Evolutionary conservation across 225 moss, liverwort and hornwort genomes (phyloP).

Genomic region (Pseudoscleropodium purum): DNA sequence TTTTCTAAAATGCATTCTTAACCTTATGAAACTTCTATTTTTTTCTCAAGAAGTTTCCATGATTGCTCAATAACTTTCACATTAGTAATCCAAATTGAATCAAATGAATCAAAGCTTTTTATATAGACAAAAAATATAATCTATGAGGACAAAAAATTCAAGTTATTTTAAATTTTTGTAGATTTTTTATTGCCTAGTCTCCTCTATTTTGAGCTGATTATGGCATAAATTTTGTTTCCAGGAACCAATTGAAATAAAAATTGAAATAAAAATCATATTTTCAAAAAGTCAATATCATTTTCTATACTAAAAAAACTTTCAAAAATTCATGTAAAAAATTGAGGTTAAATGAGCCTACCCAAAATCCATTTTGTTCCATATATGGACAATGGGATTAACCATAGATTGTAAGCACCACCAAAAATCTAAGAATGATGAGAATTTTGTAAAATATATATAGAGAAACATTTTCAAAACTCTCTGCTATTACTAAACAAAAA

Average conservation of each 20-base stretch:
- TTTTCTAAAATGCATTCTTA: background rate
- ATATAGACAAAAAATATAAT: background rate
- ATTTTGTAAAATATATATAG: background rate
- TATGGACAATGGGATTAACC: background rate
- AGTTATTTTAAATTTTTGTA: background rate
- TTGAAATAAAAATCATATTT: background rate
- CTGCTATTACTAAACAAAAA: background rate
- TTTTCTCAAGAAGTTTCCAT: background rate
- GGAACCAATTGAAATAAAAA: background rate
- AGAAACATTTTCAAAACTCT: background rate
- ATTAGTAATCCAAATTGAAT: background rate
- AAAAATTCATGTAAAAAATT: background rate
- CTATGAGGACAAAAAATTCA: background rate
- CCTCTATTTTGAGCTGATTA: rapidly evolving
- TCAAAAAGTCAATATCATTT: rapidly evolving
- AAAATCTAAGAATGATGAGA: background rate
- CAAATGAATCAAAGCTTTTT: background rate
- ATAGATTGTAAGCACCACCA: background rate
- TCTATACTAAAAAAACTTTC: background rate
- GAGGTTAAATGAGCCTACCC: rapidly evolving
- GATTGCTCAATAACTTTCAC: background rate
- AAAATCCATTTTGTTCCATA: rapidly evolving
- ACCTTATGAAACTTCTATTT: rapidly evolving
- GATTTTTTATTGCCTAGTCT: rapidly evolving
- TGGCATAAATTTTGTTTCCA: rapidly evolving